These are phyloP conservation scores for Candida easanensis DNA, from an alignment of 805 yeast genomes.

Conservation along the genomic window DNA sequence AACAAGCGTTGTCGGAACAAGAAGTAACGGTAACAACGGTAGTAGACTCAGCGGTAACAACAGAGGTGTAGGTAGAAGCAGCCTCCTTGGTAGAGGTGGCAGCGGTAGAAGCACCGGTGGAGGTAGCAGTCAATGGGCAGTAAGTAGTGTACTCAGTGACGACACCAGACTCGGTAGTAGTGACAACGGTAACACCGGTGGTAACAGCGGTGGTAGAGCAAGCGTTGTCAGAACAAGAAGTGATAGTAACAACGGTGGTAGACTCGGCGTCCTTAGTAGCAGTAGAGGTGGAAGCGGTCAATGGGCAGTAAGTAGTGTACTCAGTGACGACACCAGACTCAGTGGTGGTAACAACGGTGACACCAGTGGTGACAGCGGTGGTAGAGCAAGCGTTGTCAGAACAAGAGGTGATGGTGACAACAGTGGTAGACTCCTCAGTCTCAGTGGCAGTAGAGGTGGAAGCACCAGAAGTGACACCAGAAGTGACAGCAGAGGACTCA, in stretches of 20 bases:
- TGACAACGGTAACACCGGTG: conserved; percentile 30
- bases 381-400: conserved; percentile 6
- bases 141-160: conserved; percentile 23
- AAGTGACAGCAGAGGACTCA: conserved; percentile 4
- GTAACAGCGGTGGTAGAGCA: conserved; percentile 16
- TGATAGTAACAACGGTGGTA: conserved; percentile 15
- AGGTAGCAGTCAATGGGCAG: conserved; percentile 17
- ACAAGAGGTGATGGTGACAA: conserved; percentile 6
- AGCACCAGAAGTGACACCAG: conserved; percentile 18
- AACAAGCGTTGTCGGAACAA: conserved; percentile 8
- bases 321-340: conserved; percentile 32
- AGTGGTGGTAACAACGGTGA: conserved; percentile 13
- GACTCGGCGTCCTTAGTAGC: conserved; percentile 18
- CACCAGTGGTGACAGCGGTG: conserved; percentile 16
- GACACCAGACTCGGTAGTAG: conserved; percentile 28
- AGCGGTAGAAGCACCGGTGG: conserved; percentile 18
- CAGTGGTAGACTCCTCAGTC: conserved; percentile 11
- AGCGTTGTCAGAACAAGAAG: conserved; percentile 12
- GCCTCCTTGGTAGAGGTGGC: conserved; percentile 5
- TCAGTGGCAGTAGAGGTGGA: conserved; percentile 23
- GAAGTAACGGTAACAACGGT: conserved; percentile 30
- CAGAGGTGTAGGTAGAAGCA: conserved; percentile 15
- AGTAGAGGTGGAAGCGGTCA: conserved; percentile 24
- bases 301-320: conserved; percentile 30
- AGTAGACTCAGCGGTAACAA: conserved; percentile 21